phyloP scores from a whole-genome alignment of 164 flowering plant genomes.

The Akebia trifoliata region DNA sequence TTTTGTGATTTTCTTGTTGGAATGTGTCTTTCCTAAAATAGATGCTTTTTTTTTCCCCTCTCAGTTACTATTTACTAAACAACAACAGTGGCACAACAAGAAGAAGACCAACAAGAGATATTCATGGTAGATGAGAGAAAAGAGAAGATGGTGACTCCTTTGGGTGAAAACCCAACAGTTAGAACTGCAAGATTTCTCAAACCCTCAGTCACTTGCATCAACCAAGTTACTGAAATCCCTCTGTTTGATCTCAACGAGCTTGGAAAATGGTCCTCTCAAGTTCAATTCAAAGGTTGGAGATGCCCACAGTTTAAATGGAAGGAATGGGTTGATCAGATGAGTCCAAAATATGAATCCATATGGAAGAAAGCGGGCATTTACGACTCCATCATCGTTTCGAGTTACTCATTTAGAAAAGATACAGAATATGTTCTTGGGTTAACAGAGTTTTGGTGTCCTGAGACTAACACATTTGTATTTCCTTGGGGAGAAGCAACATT shows the following conservation, averaged over 20 bases:
- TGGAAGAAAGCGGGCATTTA: slow-evolving; percentile 29
- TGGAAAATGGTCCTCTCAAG: background rate
- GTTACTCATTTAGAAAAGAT: slow-evolving; percentile 3
- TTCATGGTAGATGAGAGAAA: slow-evolving; percentile 10
- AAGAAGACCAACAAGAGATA: no score
- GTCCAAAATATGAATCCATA: background rate
- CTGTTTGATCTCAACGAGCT: no score
- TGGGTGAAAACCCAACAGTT: background rate
- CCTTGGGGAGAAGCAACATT: slow-evolving; percentile 37
- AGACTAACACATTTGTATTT: slow-evolving; percentile 30
- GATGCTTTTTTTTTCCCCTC: no score
- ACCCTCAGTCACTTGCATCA: background rate
- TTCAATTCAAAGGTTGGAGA: slow-evolving; percentile 16
- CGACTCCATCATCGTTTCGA: slow-evolving; percentile 25
- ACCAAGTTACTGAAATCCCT: background rate
- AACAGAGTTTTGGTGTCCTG: slow-evolving; percentile 25
- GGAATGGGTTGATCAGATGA: slow-evolving; percentile 28
- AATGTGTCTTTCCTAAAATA: no score
- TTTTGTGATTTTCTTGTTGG: no score
- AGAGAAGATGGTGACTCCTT: background rate
- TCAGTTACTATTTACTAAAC: no score
- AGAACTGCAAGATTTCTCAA: slow-evolving; percentile 11
- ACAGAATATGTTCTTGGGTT: slow-evolving; percentile 20
- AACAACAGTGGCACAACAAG: no score
- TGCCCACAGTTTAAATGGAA: slow-evolving; percentile 19